Conservation (phyloP, 768 basidiomycete species). For the Auriscalpium orientale region DNA sequence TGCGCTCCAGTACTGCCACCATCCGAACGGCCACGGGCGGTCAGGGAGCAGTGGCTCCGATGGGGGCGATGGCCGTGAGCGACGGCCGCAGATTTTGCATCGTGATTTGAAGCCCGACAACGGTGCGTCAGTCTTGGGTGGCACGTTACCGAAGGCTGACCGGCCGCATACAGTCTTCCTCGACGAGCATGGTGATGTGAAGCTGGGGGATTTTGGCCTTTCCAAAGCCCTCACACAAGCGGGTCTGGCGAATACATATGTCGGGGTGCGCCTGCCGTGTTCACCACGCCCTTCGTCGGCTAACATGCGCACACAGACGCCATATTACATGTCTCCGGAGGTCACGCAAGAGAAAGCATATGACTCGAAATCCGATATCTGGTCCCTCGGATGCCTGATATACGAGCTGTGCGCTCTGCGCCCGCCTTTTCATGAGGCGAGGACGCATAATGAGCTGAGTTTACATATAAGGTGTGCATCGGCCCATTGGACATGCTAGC, state of each 20-base stretch:
- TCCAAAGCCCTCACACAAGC: constrained; percentile 86
- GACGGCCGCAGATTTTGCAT: constrained; percentile 77
- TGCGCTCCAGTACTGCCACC: constrained; percentile 90
- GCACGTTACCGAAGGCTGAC: background rate
- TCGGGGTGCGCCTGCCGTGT: constrained; percentile 59
- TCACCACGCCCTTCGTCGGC: background rate
- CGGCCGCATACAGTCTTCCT: constrained; percentile 66
- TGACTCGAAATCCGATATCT: constrained; percentile 97
- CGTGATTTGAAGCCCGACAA: constrained; percentile 97
- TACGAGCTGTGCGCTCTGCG: constrained; percentile 93
- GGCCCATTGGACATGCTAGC: background rate
- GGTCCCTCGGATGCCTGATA: constrained; percentile 95
- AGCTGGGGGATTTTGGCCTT: constrained; percentile 95
- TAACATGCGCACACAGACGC: constrained; percentile 58
- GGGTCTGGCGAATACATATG: constrained; percentile 92
- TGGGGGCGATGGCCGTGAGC: constrained; percentile 36
- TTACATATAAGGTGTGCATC: constrained; percentile 64
- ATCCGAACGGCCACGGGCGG: constrained; percentile 48
- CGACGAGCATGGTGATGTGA: constrained; percentile 76
- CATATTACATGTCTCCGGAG: constrained; percentile 99
- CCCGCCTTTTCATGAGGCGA: constrained; percentile 90
- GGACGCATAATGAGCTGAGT: constrained; percentile 81
- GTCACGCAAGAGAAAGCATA: constrained; percentile 96
- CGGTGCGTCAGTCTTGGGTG: constrained; percentile 40
- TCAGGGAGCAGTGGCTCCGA: constrained; percentile 32